Evolutionary conservation across 108 stramenopile species (phyloP), one percentile per base, ranked within the genome.

Genomic region (Cyclotella baltica): DNA sequence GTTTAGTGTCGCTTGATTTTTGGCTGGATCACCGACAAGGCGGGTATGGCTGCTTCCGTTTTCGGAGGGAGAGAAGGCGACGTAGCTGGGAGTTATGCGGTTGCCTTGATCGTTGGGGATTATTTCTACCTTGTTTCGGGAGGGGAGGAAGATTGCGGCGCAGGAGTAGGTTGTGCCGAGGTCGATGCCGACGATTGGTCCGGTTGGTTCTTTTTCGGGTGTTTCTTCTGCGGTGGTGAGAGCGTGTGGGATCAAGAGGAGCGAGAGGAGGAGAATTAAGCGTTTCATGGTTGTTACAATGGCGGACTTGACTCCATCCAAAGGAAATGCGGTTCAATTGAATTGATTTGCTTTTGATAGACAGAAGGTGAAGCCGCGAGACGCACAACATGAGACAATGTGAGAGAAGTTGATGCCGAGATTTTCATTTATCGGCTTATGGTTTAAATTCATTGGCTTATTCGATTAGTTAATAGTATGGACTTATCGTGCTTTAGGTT

Each of bases 121-220:
- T 86, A 99, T 98, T 86, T 99, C 98, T 27, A 99, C 98, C 1
- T 30, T 33, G 59, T 61, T 61, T 55, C 93, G 92, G 73, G 98
- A 97, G 61, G 98, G 97, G 80, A 97, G 96, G 94, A 93, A 98
- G 36, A 98, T 95, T 29, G 96, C 98, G 46, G 98, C 98, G 77
- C 98, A 99, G 20, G 96, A 97, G 93, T 98, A 99, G 38, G 98
- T 99, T 46, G 97, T 99, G 80, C 98, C 98, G 18, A 98, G 85
- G 75, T 98, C 98, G 70, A 98, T 90, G 38, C 91, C 91, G 46
- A 92, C 5, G 30, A 61, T 61, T 33, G 59, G 59, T 30, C 59
- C 31, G 59, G 31, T 61, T 1, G 55, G 40, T 13, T 52, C 51
- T 52, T n/a, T n/a, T n/a, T n/a, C n/a, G n/a, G 11, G 51, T 52